Evolutionary conservation across 306 rosid species (phyloP), one percentile per base, ranked within the genome.

Genomic region (Gastrolobium bilobum): DNA sequence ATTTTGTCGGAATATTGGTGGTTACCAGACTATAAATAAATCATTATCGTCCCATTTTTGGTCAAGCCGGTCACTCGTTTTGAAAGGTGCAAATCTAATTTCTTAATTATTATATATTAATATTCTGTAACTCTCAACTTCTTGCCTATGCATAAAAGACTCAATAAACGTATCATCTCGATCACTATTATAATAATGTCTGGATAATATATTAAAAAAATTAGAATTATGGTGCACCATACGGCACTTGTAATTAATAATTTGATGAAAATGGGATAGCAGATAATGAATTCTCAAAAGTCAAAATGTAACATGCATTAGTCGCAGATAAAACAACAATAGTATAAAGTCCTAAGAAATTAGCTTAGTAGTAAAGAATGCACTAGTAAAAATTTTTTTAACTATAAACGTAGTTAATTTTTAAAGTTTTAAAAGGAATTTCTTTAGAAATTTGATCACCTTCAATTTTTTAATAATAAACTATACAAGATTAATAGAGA

Each of bases 1-100:
- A 87, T 66, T 87, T 86, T 90, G 92, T 90, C 90, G 91, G 94
- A 92, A 88, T 92, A 87, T 86, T 89, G 91, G 96, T 87, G 85
- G 91, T 90, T 89, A 86, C 58, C 73, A 34, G 3, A 50, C 89
- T 86, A 71, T 65, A 62, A 80, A 76, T 79, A 77, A 81, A 86
- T 86, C 86, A 77, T 86, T 87, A 86, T 87, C 81, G 52, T 68
- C 74, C 85, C 59, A 62, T 71, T 68, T 87, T 61, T 48, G 85
- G 85, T 81, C 87, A 81, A 86, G 68, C 82, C 30, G 37, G 54
- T 69, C 66, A 58, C 78, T 44, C 46, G 3, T 70, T 69, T 73
- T 29, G 31, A 57, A 79, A 75, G 64, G 3, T 66, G 42, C 73
- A 75, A 79, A 86, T 82, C 82, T 72, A 74, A 60, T 38, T 11